Evolutionary conservation across 345 rosid species (phyloP).

Genomic region (Eucalyptus decipiens): DNA sequence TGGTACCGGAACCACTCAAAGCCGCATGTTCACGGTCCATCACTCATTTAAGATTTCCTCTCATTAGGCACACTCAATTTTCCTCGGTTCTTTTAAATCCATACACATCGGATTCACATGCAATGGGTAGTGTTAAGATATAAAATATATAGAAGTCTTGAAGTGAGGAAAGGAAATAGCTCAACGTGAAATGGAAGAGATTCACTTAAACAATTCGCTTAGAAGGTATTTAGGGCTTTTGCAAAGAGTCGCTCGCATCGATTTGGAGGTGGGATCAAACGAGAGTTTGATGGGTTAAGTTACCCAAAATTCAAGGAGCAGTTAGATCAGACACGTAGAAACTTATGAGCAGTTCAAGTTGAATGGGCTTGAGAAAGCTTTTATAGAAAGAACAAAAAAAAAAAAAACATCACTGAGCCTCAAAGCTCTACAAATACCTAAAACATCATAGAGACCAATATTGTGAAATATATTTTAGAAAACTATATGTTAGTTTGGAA

Average conservation of each 20-base stretch:
- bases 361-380: background rate
- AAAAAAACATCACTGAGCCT: background rate
- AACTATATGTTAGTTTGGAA: background rate
- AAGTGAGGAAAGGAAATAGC: background rate
- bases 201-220: background rate
- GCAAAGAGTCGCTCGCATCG: constrained; percentile 16
- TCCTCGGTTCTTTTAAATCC: background rate
- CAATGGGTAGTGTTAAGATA: background rate
- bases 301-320: background rate
- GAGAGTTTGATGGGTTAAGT: background rate
- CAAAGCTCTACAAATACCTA: background rate
- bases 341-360: background rate
- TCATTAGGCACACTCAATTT: background rate
- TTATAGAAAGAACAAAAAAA: background rate
- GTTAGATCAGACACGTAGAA: background rate
- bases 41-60: background rate
- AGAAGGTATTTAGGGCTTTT: background rate
- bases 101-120: background rate
- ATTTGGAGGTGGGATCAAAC: background rate
- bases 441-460: background rate
- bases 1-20: background rate
- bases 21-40: background rate
- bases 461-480: background rate
- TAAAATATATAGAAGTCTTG: background rate
- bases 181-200: background rate